A percentile compares a stretch with the other conserved stretches of the same genome.
These are phyloP conservation scores for Linderina pennispora DNA, from an alignment of 192 early-diverging fungal genomes.

Conservation along the genomic window DNA sequence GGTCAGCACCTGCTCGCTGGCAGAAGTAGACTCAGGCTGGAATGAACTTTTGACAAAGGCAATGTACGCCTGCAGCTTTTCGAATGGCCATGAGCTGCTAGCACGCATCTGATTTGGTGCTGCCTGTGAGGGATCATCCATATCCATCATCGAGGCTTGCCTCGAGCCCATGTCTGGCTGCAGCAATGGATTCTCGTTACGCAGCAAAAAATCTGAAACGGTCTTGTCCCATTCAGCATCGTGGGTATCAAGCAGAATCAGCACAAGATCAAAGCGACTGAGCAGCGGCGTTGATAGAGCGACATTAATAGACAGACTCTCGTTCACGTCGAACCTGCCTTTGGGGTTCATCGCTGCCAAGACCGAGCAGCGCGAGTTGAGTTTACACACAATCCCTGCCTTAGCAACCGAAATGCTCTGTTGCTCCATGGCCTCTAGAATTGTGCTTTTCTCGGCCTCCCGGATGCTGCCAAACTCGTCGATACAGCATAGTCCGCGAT, in stretches of 20 bases:
- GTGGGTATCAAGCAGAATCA: constrained; percentile 61
- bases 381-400: constrained; percentile 71
- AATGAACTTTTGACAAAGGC: constrained; percentile 50
- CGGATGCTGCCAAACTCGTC: constrained; percentile 79
- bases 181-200: too few relatives aligned
- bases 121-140: too few relatives aligned
- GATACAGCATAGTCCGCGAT: constrained; percentile 74
- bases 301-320: constrained; percentile 60
- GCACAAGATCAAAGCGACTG: constrained; percentile 69
- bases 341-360: constrained; percentile 75
- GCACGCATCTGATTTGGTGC: constrained; percentile 1
- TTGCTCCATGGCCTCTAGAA: constrained; percentile 83
- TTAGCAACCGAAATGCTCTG: constrained; percentile 78
- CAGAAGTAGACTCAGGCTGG: constrained; percentile 53
- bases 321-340: constrained; percentile 60
- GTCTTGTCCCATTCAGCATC: constrained; percentile 62
- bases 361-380: constrained; percentile 73
- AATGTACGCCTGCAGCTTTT: constrained; percentile 64
- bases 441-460: constrained; percentile 64
- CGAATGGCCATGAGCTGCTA: constrained; percentile 62
- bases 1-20: constrained; percentile 56
- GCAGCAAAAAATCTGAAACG: constrained; percentile 48
- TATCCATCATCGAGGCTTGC: too few relatives aligned
- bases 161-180: not conserved
- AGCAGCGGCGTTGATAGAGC: constrained; percentile 60